Conservation (phyloP, 768 basidiomycete species). For the Hydnomerulius pinastri region DNA sequence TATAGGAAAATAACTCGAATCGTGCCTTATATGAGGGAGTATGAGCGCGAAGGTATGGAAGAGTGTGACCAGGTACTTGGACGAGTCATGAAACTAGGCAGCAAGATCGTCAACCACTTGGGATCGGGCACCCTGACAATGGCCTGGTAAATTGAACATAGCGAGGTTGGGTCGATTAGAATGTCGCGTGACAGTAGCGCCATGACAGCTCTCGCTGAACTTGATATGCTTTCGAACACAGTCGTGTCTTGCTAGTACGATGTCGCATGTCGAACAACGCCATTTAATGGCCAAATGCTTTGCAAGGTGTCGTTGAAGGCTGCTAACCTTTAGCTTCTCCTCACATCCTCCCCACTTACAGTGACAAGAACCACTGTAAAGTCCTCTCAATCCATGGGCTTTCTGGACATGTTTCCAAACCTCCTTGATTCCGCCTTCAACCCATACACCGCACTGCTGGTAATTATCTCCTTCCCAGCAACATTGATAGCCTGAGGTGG, state of each 20-base stretch:
- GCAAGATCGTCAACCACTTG: too few relatives aligned
- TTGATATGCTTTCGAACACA: slow-evolving; percentile 11
- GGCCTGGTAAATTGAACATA: too few relatives aligned
- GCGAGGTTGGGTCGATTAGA: too few relatives aligned
- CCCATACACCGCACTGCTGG: slow-evolving; percentile 1
- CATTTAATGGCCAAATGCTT: slow-evolving; percentile 13
- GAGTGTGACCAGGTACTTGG: too few relatives aligned
- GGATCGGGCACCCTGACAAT: too few relatives aligned
- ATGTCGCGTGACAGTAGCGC: not conserved
- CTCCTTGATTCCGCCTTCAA: slow-evolving; percentile 14
- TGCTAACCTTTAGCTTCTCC: slow-evolving; percentile 12
- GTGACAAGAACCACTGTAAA: not conserved
- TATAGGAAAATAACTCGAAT: too few relatives aligned
- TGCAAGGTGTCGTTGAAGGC: slow-evolving; percentile 8
- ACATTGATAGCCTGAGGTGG: slow-evolving; percentile 4
- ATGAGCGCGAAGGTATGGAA: too few relatives aligned
- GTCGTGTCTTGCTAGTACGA: slow-evolving; percentile 7
- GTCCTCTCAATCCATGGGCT: slow-evolving; percentile 13
- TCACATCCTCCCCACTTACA: slow-evolving; percentile 12
- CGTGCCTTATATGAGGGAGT: too few relatives aligned
- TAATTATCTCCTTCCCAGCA: not conserved
- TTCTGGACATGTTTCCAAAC: slow-evolving; percentile 12
- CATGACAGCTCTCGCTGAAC: slow-evolving; percentile 3
- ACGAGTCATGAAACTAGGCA: too few relatives aligned
- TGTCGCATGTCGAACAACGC: slow-evolving; percentile 12